Evolutionary conservation across 495 filamentous ascomycete species (phyloP), one percentile per base, ranked within the genome.

Genomic region (Penicillium egyptiacum): DNA sequence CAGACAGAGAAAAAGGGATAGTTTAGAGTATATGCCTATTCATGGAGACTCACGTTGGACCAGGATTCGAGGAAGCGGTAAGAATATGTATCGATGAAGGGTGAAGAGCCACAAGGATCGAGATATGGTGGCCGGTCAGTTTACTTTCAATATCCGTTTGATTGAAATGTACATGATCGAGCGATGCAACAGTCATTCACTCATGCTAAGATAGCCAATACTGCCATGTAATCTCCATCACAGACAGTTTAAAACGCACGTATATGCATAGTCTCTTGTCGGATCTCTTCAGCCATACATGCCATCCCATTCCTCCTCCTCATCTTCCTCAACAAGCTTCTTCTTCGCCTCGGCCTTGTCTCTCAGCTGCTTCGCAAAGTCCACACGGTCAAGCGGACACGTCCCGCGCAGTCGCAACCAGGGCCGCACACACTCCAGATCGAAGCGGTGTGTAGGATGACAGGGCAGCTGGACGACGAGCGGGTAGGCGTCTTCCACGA

Each of bases 361-460:
- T 60, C 82, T 75, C 73, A 84, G 86, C 80, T 86, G 86, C 78
- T 90, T 87, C 30, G 86, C 77, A 61, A 98, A 74, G 63, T 92
- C 86, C 67, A 84, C 82, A 44, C 93, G 79, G 68, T 96, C 93
- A 60, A 96, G 74, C 22, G 93, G 93, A 76, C 93, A 98, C 3
- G 87, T 96, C 11, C 89, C 86, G 70, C 96, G 88, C 57, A 94
- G 80, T 65, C 87, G 81, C 67, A 98, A 68, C 94, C 94, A 98
- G 2, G 94, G 93, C 45, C 81, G 80, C n/a, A 98, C 88, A 68
- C 94, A 98, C 70, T 98, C 92, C 14, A 97, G 72, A 70, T 98
- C 94, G 73, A 96, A 97, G 25, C 85, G 67, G 69, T 98, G 94
- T 20, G 79, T 83, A 11, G 80, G 79, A 63, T 92, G 86, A 66